Conservation (phyloP, 1,284 basidiomycete species). For the Sporisorium iseilematis-ciliati region DNA sequence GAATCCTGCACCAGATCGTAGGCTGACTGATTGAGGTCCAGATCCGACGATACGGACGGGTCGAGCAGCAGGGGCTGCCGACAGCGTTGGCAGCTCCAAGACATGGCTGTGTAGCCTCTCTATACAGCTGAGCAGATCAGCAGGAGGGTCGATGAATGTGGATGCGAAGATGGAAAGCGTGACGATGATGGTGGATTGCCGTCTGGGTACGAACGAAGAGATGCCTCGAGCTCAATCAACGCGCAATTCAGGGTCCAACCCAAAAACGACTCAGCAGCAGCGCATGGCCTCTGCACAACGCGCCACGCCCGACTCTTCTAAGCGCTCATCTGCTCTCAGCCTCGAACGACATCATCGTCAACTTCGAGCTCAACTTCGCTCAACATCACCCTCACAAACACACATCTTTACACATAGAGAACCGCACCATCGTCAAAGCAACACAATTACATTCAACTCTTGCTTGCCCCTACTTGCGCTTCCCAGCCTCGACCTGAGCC, state of each 20-base stretch:
- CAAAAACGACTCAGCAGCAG: background rate
- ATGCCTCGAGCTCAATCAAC: background rate
- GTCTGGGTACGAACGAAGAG: background rate
- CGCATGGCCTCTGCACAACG: background rate
- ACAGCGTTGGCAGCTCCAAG: conserved; percentile 62
- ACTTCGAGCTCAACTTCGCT: background rate
- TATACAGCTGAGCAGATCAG: no score
- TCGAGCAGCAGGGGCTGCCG: conserved; percentile 52
- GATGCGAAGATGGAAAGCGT: background rate
- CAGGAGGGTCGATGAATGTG: background rate
- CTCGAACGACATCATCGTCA: no score
- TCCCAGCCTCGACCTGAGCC: conserved; percentile 46
- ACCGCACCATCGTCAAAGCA: background rate
- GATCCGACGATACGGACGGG: conserved; percentile 43
- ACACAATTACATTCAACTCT: background rate
- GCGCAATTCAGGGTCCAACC: conserved; percentile 15
- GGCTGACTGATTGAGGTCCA: conserved; percentile 55
- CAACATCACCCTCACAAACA: background rate
- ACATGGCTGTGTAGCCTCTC: conserved; percentile 27
- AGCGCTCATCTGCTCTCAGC: no score
- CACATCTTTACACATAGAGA: background rate
- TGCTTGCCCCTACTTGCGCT: conserved; percentile 21
- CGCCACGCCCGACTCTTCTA: no score
- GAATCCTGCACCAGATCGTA: conserved; percentile 54
- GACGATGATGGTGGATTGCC: conserved; percentile 4